Base-by-base conservation (phyloP, 163 green algal genomes). In the Chloromonas sp. region DNA sequence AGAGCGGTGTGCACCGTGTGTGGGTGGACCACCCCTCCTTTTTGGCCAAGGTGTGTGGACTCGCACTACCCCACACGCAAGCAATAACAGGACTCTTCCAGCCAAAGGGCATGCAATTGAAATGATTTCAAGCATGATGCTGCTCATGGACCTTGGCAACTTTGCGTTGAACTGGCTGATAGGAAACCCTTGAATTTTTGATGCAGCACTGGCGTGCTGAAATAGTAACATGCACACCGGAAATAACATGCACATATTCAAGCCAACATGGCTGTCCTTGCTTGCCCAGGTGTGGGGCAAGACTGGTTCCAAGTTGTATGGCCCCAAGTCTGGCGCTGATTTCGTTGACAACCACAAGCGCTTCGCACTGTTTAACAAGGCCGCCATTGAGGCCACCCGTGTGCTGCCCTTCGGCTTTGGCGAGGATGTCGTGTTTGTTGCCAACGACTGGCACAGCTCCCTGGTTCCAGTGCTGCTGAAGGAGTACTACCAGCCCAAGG, bases 261-360 rank as follows among this genome's bases (percentile, higher is more conserved):
- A 36, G 36, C 36, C 36, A 36, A 36, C 36, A 36, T 36, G 36
- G 36, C 36, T 36, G 36, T 36, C 36, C 36, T 36, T 36, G 36
- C 36, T 36, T 36, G 36, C 36, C 36, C 60, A 83, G 87, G 93
- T 98, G 78, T 98, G 94, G 92, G 96, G 96, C 89, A 96, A 97
- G 88, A 99, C 97, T 59, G 96, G 96, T 71, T 92, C 89, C 91
- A 99, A 99, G 93, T 93, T 99, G 79, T 99, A 99, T 88, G 97
- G 97, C 58, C 78, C 93, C 15, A 94, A 93, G 82, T 95, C 92
- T 0, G 97, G 97, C 60, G 91, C 91, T 36, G 97, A 99, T 89
- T 99, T 95, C 88, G 85, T 92, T 0, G 97, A 99, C 92, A 99
- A 99, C 92, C 95, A 96, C 91, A 94, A 95, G 91, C 94, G 97